These are phyloP conservation scores for Hericium erinaceus DNA, from an alignment of 768 basidiomycete species.

Conservation along the genomic window DNA sequence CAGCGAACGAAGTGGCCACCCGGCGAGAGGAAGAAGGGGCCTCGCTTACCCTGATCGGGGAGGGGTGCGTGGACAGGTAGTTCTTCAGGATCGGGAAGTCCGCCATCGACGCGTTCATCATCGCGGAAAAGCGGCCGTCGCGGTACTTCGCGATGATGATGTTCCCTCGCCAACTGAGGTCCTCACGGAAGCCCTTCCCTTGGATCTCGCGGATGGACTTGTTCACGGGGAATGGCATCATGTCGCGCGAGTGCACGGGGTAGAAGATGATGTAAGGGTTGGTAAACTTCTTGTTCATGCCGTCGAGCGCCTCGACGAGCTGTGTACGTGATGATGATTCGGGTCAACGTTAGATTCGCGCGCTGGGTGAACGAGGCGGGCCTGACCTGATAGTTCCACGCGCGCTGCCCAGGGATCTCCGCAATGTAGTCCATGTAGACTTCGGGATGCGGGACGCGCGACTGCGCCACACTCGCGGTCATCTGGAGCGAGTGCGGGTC, in stretches of 20 bases:
- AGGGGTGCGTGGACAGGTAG: conserved; percentile 60
- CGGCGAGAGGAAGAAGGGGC: conserved; percentile 5
- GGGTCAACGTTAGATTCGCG: neutral
- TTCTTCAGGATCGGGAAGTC: conserved; percentile 80
- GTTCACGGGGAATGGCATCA: conserved; percentile 77
- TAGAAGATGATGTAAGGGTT: conserved; percentile 80
- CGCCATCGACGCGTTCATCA: conserved; percentile 73
- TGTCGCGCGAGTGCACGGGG: conserved; percentile 65
- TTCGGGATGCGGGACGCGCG: conserved; percentile 75
- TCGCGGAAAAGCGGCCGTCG: conserved; percentile 34
- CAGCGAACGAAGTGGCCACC: neutral
- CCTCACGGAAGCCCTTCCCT: conserved; percentile 47
- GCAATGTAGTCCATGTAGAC: conserved; percentile 82
- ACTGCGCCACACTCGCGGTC: conserved; percentile 27
- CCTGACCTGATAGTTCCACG: conserved; percentile 66
- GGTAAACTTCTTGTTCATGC: conserved; percentile 71
- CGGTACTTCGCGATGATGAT: conserved; percentile 66
- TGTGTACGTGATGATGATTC: conserved; percentile 17
- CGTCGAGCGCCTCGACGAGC: conserved; percentile 68
- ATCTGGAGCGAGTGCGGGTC: conserved; percentile 11
- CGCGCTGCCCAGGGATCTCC: conserved; percentile 55
- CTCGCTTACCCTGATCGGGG: conserved; percentile 34
- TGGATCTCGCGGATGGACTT: conserved; percentile 70
- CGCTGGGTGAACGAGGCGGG: conserved; percentile 1
- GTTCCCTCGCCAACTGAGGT: conserved; percentile 71